Evolutionary conservation across 768 basidiomycete species (phyloP).

Genomic region (Solioccasus polychromus): DNA sequence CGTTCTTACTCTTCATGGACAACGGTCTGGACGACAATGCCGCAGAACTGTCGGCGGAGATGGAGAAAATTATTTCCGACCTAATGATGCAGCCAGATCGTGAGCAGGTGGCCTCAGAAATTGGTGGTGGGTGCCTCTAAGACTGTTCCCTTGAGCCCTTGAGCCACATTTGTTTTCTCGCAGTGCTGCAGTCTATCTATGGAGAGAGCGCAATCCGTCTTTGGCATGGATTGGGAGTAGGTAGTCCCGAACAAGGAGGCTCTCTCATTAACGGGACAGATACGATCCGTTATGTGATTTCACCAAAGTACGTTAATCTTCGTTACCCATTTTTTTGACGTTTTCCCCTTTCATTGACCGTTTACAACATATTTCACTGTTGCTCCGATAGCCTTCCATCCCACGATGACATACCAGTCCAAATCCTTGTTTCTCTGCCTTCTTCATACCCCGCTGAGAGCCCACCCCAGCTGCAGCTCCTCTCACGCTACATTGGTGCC

Average conservation of each 20-base stretch:
- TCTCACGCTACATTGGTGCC: slow-evolving; percentile 79
- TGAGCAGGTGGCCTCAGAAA: slow-evolving; percentile 46
- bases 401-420: slow-evolving; percentile 49
- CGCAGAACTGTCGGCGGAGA: slow-evolving; percentile 17
- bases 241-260: slow-evolving; percentile 5
- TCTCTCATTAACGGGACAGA: slow-evolving; percentile 25
- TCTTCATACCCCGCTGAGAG: slow-evolving; percentile 59
- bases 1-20: slow-evolving; percentile 14
- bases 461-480: slow-evolving; percentile 80
- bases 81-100: slow-evolving; percentile 34
- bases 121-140: slow-evolving; percentile 33
- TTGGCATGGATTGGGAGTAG: slow-evolving; percentile 43
- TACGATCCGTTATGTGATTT: slow-evolving; percentile 62
- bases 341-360: neutral
- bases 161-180: slow-evolving; percentile 6
- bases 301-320: slow-evolving; percentile 51
- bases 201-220: slow-evolving; percentile 63
- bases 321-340: neutral
- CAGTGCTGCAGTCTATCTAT: slow-evolving; percentile 80
- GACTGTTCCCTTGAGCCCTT: slow-evolving; percentile 2
- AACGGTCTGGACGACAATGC: slow-evolving; percentile 6
- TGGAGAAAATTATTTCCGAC: slow-evolving; percentile 26
- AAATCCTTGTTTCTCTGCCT: slow-evolving; percentile 58
- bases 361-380: neutral
- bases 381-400: slow-evolving; percentile 45